phyloP scores from a whole-genome alignment of 176 grass and related monocot species.

The Paspalum notatum region DNA sequence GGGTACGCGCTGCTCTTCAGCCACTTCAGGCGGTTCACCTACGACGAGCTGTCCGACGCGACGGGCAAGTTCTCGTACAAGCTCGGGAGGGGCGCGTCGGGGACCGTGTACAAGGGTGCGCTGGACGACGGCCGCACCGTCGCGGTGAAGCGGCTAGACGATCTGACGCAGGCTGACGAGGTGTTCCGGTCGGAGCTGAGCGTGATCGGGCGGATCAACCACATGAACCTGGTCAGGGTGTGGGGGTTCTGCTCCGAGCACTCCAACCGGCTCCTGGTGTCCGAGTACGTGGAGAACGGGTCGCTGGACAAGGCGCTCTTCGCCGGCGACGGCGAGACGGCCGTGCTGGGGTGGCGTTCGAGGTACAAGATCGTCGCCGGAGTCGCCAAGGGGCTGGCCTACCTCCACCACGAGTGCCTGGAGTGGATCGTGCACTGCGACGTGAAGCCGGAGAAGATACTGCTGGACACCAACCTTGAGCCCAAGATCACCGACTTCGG shows the following conservation, averaged over 20 bases:
- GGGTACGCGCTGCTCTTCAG: slow-evolving; percentile 44
- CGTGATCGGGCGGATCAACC: slow-evolving; percentile 69
- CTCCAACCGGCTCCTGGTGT: slow-evolving; percentile 55
- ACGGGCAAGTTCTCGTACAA: slow-evolving; percentile 46
- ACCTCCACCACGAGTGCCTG: slow-evolving; percentile 80
- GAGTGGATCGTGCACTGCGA: slow-evolving; percentile 88
- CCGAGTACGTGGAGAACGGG: slow-evolving; percentile 57
- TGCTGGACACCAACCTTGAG: slow-evolving; percentile 56
- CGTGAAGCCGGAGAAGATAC: slow-evolving; percentile 84
- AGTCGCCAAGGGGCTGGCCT: slow-evolving; percentile 57
- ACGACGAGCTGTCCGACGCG: slow-evolving; percentile 56
- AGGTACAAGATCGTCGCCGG: slow-evolving; percentile 59
- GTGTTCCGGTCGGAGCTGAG: slow-evolving; percentile 71
- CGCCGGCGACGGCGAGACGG: neutral
- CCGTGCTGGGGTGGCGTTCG: slow-evolving; percentile 7
- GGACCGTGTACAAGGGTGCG: slow-evolving; percentile 63
- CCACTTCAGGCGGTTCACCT: slow-evolving; percentile 67
- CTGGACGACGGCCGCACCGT: slow-evolving; percentile 53
- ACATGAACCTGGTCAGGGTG: slow-evolving; percentile 67
- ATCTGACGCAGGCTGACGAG: slow-evolving; percentile 55
- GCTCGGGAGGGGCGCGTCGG: slow-evolving; percentile 46
- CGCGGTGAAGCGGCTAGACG: slow-evolving; percentile 54
- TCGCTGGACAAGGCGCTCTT: slow-evolving; percentile 62
- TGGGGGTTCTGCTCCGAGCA: slow-evolving; percentile 64
- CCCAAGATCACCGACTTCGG: slow-evolving; percentile 78